These are phyloP conservation scores for Barbatosphaeria neglecta DNA, from an alignment of 495 filamentous ascomycete genomes.

Conservation along the genomic window DNA sequence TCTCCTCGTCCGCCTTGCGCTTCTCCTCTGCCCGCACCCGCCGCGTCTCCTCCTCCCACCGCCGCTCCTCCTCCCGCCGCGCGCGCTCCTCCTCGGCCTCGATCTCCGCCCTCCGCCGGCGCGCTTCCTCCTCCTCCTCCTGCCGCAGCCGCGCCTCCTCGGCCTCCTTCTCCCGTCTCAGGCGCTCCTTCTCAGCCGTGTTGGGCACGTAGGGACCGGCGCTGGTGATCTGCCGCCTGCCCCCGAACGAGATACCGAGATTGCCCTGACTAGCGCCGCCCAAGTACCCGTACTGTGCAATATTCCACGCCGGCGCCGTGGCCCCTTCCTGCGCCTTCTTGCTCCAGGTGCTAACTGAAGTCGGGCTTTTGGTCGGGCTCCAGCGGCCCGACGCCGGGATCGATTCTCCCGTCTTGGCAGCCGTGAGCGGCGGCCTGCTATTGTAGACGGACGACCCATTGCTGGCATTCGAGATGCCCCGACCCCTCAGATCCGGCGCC, in stretches of 20 bases:
- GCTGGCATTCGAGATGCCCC: slow-evolving; percentile 59
- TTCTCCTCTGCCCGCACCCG: slow-evolving; percentile 58
- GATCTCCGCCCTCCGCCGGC: slow-evolving; percentile 42
- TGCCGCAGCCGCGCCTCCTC: slow-evolving; percentile 47
- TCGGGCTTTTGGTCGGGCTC: slow-evolving; percentile 46
- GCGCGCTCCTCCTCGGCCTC: slow-evolving; percentile 62
- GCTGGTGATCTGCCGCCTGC: slow-evolving; percentile 81
- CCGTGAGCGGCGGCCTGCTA: slow-evolving; percentile 23
- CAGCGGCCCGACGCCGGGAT: slow-evolving; percentile 40
- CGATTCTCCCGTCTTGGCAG: slow-evolving; percentile 36
- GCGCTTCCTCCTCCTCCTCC: slow-evolving; percentile 55
- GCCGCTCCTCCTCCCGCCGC: slow-evolving; percentile 56
- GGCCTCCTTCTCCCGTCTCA: slow-evolving; percentile 37
- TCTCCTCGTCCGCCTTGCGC: slow-evolving; percentile 60
- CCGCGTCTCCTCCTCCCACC: slow-evolving; percentile 70
- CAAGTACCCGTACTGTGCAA: slow-evolving; percentile 97
- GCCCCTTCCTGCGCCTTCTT: slow-evolving; percentile 66
- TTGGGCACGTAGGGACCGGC: slow-evolving; percentile 68
- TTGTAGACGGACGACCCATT: slow-evolving; percentile 45
- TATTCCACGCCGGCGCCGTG: slow-evolving; percentile 93
- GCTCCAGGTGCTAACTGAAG: slow-evolving; percentile 76
- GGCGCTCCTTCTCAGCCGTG: slow-evolving; percentile 44
- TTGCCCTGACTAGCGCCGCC: slow-evolving; percentile 95
- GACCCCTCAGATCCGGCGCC: slow-evolving; percentile 36
- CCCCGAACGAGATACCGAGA: slow-evolving; percentile 85